Conservation (phyloP, 2,329 filamentous ascomycete genomes). For the Blastomyces gilchristii region DNA sequence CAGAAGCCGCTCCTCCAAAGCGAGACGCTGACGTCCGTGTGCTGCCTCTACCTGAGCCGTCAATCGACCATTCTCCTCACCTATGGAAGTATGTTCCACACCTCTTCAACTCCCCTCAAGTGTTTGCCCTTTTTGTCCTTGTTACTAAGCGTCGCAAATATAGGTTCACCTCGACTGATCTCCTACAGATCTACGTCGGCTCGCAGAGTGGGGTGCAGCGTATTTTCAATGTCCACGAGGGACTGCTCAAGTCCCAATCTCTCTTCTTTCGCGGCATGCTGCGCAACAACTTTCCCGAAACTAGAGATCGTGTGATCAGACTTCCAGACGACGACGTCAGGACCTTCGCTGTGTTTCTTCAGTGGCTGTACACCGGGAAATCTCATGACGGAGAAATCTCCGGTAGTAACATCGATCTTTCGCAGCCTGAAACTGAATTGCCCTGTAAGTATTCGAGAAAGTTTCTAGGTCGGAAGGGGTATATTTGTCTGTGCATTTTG, state of each 20-base stretch:
- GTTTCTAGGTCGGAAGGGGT: not conserved
- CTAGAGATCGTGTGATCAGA: not conserved
- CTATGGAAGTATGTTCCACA: not conserved
- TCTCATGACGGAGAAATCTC: not conserved
- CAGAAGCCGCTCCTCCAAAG: not conserved
- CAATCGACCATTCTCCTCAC: not conserved
- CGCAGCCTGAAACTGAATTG: not conserved
- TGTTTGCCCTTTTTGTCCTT: not conserved
- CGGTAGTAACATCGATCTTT: not conserved
- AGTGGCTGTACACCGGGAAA: slow-evolving; percentile 6
- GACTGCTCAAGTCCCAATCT: not conserved
- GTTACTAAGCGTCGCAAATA: not conserved
- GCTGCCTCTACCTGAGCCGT: not conserved
- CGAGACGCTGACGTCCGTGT: not conserved
- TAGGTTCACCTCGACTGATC: not conserved
- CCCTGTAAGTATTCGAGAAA: not conserved
- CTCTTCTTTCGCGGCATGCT: slow-evolving; percentile 5
- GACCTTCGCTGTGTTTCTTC: slow-evolving; percentile 5
- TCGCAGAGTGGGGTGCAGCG: not conserved
- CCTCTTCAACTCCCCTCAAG: not conserved
- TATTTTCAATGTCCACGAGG: slow-evolving; percentile 4
- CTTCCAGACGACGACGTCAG: slow-evolving; percentile 1
- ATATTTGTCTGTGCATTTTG: not conserved
- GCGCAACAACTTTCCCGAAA: slow-evolving; percentile 3
- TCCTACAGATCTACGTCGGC: not conserved